phyloP scores from a whole-genome alignment of 768 basidiomycete genomes.

The Boletus huronensis region DNA sequence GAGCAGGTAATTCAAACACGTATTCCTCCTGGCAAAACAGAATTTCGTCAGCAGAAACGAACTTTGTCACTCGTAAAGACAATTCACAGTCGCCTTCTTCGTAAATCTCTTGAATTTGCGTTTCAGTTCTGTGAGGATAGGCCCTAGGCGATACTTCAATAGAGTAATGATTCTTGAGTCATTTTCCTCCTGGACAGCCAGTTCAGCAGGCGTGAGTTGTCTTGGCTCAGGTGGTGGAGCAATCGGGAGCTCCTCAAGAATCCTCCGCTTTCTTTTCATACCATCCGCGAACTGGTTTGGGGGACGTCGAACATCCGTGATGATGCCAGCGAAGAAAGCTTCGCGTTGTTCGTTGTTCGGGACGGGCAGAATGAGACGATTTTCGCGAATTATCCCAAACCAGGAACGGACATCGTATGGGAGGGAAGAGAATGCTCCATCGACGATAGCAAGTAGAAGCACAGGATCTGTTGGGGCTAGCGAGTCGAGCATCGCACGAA shows the following conservation, averaged over 20 bases:
- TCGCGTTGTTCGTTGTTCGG: conserved; percentile 58
- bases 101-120: conserved; percentile 90
- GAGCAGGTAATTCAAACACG: conserved; percentile 43
- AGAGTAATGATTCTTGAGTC: conserved; percentile 77
- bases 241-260: conserved; percentile 80
- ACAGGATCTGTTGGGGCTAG: conserved; percentile 90
- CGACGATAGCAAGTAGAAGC: conserved; percentile 86
- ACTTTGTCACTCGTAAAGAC: neutral
- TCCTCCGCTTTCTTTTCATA: conserved; percentile 73
- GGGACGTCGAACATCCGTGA: conserved; percentile 66
- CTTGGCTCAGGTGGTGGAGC: conserved; percentile 90
- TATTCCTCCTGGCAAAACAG: conserved; percentile 64
- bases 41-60: conserved; percentile 9
- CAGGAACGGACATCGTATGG: conserved; percentile 83
- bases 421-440: conserved; percentile 65
- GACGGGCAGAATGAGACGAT: conserved; percentile 57
- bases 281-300: conserved; percentile 92
- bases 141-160: conserved; percentile 87
- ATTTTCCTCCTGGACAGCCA: conserved; percentile 77
- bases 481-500: conserved; percentile 88
- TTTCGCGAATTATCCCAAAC: conserved; percentile 81
- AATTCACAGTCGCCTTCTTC: conserved; percentile 68
- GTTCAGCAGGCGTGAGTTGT: conserved; percentile 74
- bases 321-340: conserved; percentile 71
- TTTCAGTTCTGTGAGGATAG: conserved; percentile 84